Base-by-base conservation (phyloP, 805 yeast genomes). In the Cyberlindnera mrakii region DNA sequence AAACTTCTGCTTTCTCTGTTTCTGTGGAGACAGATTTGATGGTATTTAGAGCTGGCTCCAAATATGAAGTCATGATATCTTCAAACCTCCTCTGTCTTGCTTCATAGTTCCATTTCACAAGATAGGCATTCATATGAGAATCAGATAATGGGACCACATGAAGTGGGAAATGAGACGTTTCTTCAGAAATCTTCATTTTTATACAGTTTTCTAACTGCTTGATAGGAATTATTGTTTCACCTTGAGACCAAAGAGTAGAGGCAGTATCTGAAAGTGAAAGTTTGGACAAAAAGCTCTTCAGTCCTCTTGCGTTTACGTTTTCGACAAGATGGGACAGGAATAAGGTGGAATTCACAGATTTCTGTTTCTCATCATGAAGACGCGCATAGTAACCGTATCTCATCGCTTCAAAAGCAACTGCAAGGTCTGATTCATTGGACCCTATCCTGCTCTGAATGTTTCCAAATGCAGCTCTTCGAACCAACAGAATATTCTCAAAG, bases 31-130 rank as follows among this genome's bases (percentile, higher is more conserved):
- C 49, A 2, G 55, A 38, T 11, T 48, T 47, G 9, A 49, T 49
- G 8, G 32, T 30, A 1, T 17, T n/a, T 5, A 58, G 39, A 11
- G 62, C 43, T 35, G 54, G 72, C 6, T 68, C 63, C 15, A 87
- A 78, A 54, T 82, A 82, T 6, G 70, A 65, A 1, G 64, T 60
- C 73, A 81, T 71, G 1, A 90, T 78, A 3, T 64, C 64, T 1
- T 74, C 67, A 0, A 88, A 76, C 10, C 80, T 68, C 45, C 82
- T 95, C 47, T 80, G 82, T 31, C 84, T 72, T 0, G 95, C 83
- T 37, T 72, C 75, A 0, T 86, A 72, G 30, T 78, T 63, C 96
- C 96, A 89, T 37, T 75, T 70, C 0, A 81, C 81, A 33, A 84
- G 51, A 6, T 59, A 52, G 11, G 71, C 70, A 50, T 52, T 75